Base-by-base conservation (phyloP, 2,329 filamentous ascomycete species). In the Botryotinia convoluta region DNA sequence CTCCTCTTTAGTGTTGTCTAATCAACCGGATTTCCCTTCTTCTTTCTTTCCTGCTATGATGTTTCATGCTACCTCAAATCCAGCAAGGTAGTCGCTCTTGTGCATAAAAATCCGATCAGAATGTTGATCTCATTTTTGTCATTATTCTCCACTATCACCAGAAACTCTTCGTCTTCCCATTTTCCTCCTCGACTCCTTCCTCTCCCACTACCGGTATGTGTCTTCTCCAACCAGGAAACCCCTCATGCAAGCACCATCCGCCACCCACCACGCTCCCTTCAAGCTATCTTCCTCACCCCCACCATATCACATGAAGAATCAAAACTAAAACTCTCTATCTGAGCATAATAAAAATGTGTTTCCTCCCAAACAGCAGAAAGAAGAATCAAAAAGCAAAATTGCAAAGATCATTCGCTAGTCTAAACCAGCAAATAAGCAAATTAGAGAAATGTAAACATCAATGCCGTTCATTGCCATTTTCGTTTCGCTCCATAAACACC, bases 401-500 rank as follows among this genome's bases (percentile, higher is more conserved):
- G 48, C 48, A 32, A 69, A 42, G 26, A 44, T 69, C 26, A 29
- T 57, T 16, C 65, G 65, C 65, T 57, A 69, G 18, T 69, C 65
- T 69, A 57, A 57, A 57, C 51, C 29, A 57, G 37, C 65, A 57
- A 69, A 59, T 7, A 69, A 71, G 44, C 44, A 51, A 48, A 64
- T 39, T 60, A 63, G 39, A 71, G 69, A 37, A 71, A 65, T 20
- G 35, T 18, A 42, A 39, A 39, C 42, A 54, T 64, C 65, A 57
- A 32, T n/a, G 37, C 65, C 51, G n/a, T 59, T 42, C n/a, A 69
- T 57, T 42, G 48, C 37, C 48, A 26, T 69, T 57, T 69, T 69
- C 48, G 48, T 69, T 69, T 57, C 48, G 29, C 51, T 57, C 61
- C 37, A 48, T 54, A 18, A 72, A 72, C 70, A 44, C 70, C 70